phyloP scores from a whole-genome alignment of 805 yeast species.

The Alloascoidea hylecoeti region DNA sequence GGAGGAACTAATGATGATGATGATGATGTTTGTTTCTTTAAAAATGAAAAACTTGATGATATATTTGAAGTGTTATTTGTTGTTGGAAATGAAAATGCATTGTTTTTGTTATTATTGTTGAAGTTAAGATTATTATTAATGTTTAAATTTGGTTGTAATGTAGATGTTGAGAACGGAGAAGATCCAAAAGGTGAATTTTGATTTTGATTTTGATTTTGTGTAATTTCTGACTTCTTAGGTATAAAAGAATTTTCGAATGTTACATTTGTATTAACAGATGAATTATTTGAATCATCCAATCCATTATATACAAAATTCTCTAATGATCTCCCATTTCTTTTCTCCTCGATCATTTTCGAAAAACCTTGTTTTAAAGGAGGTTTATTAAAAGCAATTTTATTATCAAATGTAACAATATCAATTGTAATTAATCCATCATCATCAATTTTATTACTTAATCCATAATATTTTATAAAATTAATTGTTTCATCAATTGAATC shows the following conservation, averaged over 20 bases:
- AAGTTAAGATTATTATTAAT: too few species aligned
- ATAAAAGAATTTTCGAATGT: constrained; percentile 10
- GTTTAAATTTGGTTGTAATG: too few species aligned
- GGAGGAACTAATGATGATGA: too few species aligned
- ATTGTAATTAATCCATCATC: constrained; percentile 20
- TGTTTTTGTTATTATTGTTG: too few species aligned
- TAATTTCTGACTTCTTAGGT: constrained; percentile 11
- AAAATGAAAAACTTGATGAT: too few species aligned
- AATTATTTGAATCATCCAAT: constrained; percentile 4
- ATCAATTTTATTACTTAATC: constrained; percentile 26
- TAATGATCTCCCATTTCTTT: constrained; percentile 17
- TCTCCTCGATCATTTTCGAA: constrained; percentile 24
- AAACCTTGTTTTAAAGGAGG: constrained; percentile 33
- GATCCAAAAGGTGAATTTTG: constrained; percentile 3
- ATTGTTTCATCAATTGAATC: constrained; percentile 39
- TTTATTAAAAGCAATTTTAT: constrained; percentile 19
- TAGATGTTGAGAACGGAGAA: not conserved
- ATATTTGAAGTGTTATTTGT: too few species aligned
- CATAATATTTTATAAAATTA: constrained; percentile 51
- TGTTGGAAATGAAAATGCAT: too few species aligned
- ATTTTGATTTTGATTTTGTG: constrained; percentile 5
- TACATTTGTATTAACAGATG: constrained; percentile 3
- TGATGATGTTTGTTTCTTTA: too few species aligned
- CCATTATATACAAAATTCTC: constrained; percentile 27
- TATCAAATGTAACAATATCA: constrained; percentile 27